These are phyloP conservation scores for Pythium scleroteichum DNA, from an alignment of 352 stramenopile genomes.

Conservation along the genomic window DNA sequence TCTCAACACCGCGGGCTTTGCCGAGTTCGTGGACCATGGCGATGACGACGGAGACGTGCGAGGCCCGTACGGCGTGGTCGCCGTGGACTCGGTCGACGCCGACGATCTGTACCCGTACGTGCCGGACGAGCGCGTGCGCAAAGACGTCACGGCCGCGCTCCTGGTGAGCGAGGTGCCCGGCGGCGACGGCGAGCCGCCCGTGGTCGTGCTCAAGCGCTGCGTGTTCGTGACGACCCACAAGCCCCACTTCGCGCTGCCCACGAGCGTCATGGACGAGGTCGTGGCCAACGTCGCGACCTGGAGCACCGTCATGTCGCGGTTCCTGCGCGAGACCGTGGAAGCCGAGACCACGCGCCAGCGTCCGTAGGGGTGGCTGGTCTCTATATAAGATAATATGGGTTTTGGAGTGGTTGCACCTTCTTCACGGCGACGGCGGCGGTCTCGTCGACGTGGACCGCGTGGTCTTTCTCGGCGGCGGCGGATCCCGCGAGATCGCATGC, in stretches of 20 bases:
- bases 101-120: slow-evolving; percentile 50
- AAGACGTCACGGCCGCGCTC: slow-evolving; percentile 27
- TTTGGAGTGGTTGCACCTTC: background rate
- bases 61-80: slow-evolving; percentile 27
- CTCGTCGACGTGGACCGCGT: background rate
- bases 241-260: slow-evolving; percentile 18
- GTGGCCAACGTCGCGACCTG: slow-evolving; percentile 14
- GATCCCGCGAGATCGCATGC: background rate
- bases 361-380: background rate
- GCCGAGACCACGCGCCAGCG: background rate
- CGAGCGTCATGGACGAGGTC: slow-evolving; percentile 18
- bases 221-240: slow-evolving; percentile 17
- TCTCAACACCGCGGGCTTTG: slow-evolving; percentile 23
- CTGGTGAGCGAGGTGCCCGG: background rate
- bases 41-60: slow-evolving; percentile 4
- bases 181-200: background rate
- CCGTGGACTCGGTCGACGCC: slow-evolving; percentile 37
- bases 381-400: background rate
- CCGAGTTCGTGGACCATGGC: slow-evolving; percentile 31
- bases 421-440: background rate
- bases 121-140: slow-evolving; percentile 26
- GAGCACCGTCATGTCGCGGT: slow-evolving; percentile 13
- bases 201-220: slow-evolving; percentile 14
- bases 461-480: background rate
- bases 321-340: slow-evolving; percentile 3